These are phyloP conservation scores for Aspergillus caelatus DNA, from an alignment of 2,329 filamentous ascomycete species.

Conservation along the genomic window DNA sequence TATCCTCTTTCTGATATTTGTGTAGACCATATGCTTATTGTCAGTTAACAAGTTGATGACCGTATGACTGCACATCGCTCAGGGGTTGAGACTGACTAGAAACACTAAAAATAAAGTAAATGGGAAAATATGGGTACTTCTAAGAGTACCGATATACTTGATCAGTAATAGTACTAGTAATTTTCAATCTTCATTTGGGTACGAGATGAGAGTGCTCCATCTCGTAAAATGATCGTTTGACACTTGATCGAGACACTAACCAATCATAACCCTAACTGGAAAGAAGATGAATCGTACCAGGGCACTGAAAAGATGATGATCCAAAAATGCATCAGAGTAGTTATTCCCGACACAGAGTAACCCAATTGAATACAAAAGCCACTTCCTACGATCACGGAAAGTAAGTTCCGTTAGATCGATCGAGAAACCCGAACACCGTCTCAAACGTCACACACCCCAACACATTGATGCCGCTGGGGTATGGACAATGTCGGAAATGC, in stretches of 20 bases:
- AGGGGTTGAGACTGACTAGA: not conserved
- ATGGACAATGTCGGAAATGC: not conserved
- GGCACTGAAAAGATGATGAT: not conserved
- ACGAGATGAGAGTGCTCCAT: not conserved
- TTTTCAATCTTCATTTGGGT: not conserved
- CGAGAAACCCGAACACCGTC: not conserved
- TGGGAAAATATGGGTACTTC: not conserved
- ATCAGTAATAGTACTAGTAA: not conserved
- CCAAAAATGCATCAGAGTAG: not conserved
- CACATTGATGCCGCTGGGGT: not conserved
- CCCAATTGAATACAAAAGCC: not conserved
- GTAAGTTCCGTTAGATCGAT: not conserved
- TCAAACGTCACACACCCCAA: not conserved
- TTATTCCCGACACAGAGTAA: too few relatives aligned
- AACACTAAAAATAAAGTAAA: not conserved
- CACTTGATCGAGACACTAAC: not conserved
- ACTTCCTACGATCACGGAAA: not conserved
- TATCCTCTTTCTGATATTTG: not conserved
- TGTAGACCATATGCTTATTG: not conserved
- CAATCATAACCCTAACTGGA: not conserved
- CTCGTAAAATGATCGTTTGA: not conserved
- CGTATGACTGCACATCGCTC: not conserved
- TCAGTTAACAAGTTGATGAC: not conserved
- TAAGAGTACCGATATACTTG: not conserved
- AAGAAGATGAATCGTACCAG: not conserved